Evolutionary conservation across 306 rosid species (phyloP).

Genomic region (Lathyrus aphaca): DNA sequence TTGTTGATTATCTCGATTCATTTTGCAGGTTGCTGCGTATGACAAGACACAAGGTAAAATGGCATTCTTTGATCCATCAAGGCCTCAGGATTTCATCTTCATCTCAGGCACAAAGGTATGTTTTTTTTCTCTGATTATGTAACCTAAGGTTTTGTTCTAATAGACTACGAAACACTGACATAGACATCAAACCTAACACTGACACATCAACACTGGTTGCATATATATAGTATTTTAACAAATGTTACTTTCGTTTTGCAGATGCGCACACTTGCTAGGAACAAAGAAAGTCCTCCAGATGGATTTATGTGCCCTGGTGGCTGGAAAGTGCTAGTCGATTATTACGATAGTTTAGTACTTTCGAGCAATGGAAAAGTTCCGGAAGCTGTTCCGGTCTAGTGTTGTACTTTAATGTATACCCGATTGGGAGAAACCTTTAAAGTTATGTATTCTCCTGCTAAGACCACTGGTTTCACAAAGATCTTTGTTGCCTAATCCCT

Average conservation of each 20-base stretch:
- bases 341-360: slow-evolving; percentile 79
- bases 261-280: slow-evolving; percentile 94
- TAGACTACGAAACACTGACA: background rate
- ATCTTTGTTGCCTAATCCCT: slow-evolving; percentile 39
- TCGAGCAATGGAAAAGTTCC: slow-evolving; percentile 62
- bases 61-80: slow-evolving; percentile 97
- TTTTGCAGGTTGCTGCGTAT: slow-evolving; percentile 96
- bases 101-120: slow-evolving; percentile 98
- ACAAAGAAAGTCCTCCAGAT: slow-evolving; percentile 93
- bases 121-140: background rate
- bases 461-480: slow-evolving; percentile 33
- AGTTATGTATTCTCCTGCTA: slow-evolving; percentile 47
- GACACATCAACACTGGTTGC: background rate
- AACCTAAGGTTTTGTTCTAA: background rate
- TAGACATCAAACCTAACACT: background rate
- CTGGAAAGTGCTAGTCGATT: slow-evolving; percentile 90
- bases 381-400: slow-evolving; percentile 74
- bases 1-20: slow-evolving; percentile 33
- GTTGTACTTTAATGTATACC: slow-evolving; percentile 44
- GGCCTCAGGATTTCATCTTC: slow-evolving; percentile 90
- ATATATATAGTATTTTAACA: slow-evolving; percentile 19
- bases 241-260: slow-evolving; percentile 43
- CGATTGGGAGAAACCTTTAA: slow-evolving; percentile 60
- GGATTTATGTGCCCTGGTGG: slow-evolving; percentile 99
- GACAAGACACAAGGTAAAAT: slow-evolving; percentile 91